These are phyloP conservation scores for Aspergillus caelatus DNA, from an alignment of 2,329 filamentous ascomycete genomes.

Conservation along the genomic window DNA sequence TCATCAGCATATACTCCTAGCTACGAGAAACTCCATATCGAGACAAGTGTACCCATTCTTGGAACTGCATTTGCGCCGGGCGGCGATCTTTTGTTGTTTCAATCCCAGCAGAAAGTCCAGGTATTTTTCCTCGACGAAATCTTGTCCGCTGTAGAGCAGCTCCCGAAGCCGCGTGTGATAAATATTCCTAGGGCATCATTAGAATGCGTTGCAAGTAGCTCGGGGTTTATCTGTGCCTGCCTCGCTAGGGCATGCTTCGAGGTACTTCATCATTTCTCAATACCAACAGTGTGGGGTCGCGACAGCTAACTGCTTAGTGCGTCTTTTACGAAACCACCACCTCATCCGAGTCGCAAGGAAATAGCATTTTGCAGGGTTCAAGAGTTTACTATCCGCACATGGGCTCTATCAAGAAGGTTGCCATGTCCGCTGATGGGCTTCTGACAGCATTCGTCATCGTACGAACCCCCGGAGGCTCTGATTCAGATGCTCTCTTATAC, in stretches of 20 bases:
- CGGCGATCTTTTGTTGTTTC: slow-evolving; percentile 13
- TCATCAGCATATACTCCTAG: not conserved
- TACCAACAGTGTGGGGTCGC: not conserved
- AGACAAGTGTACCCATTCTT: not conserved
- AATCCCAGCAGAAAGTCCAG: slow-evolving; percentile 7
- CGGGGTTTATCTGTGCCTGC: slow-evolving; percentile 13
- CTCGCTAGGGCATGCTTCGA: slow-evolving; percentile 10
- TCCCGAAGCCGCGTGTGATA: slow-evolving; percentile 8
- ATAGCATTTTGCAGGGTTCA: not conserved
- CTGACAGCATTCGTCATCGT: slow-evolving; percentile 14
- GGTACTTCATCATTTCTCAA: slow-evolving; percentile 1
- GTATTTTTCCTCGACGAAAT: slow-evolving; percentile 13
- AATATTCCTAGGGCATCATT: not conserved
- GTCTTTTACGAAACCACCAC: slow-evolving; percentile 10
- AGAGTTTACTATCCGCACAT: slow-evolving; percentile 1
- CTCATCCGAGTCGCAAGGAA: not conserved
- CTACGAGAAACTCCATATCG: not conserved
- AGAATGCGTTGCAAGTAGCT: slow-evolving; percentile 18
- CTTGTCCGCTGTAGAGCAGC: not conserved
- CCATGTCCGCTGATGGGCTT: slow-evolving; percentile 19
- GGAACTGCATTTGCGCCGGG: slow-evolving; percentile 15
- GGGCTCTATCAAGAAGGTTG: slow-evolving; percentile 18
- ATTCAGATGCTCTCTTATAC: slow-evolving; percentile 12
- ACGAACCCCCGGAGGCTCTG: not conserved
- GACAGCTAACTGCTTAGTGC: slow-evolving; percentile 10